phyloP scores from a whole-genome alignment of 768 basidiomycete genomes.

The Phaeotremella fagi region DNA sequence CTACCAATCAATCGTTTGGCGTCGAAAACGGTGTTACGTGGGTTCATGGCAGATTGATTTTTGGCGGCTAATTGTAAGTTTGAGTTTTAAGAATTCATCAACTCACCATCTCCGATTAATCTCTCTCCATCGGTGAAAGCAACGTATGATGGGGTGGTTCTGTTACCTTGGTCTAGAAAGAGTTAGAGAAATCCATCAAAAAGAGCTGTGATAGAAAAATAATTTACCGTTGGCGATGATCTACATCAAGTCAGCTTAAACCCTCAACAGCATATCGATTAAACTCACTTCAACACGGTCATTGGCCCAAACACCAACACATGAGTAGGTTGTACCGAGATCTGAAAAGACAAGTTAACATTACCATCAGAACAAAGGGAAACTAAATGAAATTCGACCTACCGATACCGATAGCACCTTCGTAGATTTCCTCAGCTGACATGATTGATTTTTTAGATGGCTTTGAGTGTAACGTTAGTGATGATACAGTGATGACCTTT shows the following conservation, averaged over 20 bases:
- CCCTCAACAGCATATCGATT: not conserved
- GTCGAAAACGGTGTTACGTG: slow-evolving; percentile 96
- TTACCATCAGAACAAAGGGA: not conserved
- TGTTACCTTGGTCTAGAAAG: slow-evolving; percentile 69
- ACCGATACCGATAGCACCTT: slow-evolving; percentile 96
- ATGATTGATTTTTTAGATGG: slow-evolving; percentile 55
- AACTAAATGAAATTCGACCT: slow-evolving; percentile 9
- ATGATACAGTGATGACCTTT: not conserved
- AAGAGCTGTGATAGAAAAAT: not conserved
- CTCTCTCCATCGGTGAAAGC: slow-evolving; percentile 95
- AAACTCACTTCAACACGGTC: slow-evolving; percentile 48
- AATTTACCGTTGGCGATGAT: slow-evolving; percentile 48
- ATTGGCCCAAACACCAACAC: slow-evolving; percentile 51
- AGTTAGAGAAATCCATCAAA: not conserved
- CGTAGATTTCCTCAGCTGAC: slow-evolving; percentile 76
- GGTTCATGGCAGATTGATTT: slow-evolving; percentile 99
- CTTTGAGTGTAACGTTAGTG: not conserved
- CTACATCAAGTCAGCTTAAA: slow-evolving; percentile 12
- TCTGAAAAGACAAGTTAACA: slow-evolving; percentile 19
- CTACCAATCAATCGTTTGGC: slow-evolving; percentile 98
- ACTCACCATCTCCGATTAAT: slow-evolving; percentile 89
- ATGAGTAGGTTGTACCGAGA: slow-evolving; percentile 52
- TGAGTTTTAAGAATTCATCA: not conserved
- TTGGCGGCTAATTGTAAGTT: slow-evolving; percentile 33
- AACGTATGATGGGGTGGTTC: slow-evolving; percentile 98